Evolutionary conservation across 495 filamentous ascomycete species (phyloP).

Genomic region (Saxispiralis lemnorum): DNA sequence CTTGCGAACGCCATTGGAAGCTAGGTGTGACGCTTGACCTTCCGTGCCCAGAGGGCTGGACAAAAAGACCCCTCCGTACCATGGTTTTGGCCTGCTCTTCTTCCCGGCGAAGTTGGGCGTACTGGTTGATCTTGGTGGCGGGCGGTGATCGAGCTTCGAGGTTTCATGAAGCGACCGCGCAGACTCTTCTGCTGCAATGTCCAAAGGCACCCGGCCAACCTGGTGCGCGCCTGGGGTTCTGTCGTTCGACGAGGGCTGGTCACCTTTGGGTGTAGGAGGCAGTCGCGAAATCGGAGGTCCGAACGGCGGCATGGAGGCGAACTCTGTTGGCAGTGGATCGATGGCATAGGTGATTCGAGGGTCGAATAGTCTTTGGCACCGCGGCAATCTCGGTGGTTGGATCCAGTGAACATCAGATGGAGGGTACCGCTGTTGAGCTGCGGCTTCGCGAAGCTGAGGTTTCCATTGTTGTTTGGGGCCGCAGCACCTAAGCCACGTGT

Average conservation of each 20-base stretch:
- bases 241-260: not conserved
- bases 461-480: too few relatives aligned
- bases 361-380: too few relatives aligned
- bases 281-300: conserved; percentile 5
- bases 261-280: conserved; percentile 2
- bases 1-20: not conserved
- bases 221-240: conserved; percentile 1
- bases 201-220: conserved; percentile 4
- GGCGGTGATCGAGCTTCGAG: not conserved
- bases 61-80: not conserved
- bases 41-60: too few relatives aligned
- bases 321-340: too few relatives aligned
- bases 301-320: conserved; percentile 1
- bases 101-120: conserved; percentile 7
- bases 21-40: not conserved
- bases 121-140: conserved; percentile 5
- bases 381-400: too few relatives aligned
- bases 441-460: too few relatives aligned
- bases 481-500: too few relatives aligned
- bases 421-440: too few relatives aligned
- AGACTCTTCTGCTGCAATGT: conserved; percentile 12
- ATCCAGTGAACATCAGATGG: too few relatives aligned
- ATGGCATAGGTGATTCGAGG: too few relatives aligned
- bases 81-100: conserved; percentile 1
- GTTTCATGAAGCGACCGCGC: conserved; percentile 13